Evolutionary conservation across 2,329 filamentous ascomycete genomes (phyloP), one percentile per base, ranked within the genome.

Genomic region (Aspergillus caelatus): DNA sequence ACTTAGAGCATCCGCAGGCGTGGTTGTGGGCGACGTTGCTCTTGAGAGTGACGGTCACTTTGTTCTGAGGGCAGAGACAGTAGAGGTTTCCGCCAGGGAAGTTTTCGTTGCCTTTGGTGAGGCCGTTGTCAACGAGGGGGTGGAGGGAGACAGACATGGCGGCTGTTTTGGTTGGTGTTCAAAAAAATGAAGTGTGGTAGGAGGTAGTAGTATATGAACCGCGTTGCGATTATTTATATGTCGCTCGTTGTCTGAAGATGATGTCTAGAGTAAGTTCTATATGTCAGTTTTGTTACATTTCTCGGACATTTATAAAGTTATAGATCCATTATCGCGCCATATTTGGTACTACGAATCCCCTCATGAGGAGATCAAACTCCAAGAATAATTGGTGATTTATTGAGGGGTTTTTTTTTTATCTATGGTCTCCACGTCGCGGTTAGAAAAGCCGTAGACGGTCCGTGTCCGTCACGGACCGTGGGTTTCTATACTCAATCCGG

Each of bases 1-100:
- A 91, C 76, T 90, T 89, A 60, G 87, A 89, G 79, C 89, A 91
- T 66, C 88, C 88, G 77, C 89, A 91, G 61, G 86, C 88, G 78
- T 91, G 89, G 81, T 91, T 90, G 81, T 90, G 88, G 2, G 82
- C 79, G 61, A 91, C 85, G 69, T 90, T 86, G 72, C 84, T 79
- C 62, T 70, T 75, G 45, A 91, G 81, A 0, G 82, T 83, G 26
- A 91, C 82, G 70, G 87, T 83, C 63, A 91, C 85, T 30, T 83
- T 84, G 74, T 83, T 74, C 65, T 69, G 78, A 12, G 77, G 61
- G 80, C 88, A 91, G 70, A 84, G 83, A 81, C 89, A 91, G 74
- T 80, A 80, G 10, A 91, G 82, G 58, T 82, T 87, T 62, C 89
- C 88, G 62, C 89, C 88, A 0, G 81, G 53, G 76, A 88, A 87